Conservation (phyloP, 2,329 filamentous ascomycete species). For the Ophiocordyceps polyrhachis-furcata region DNA sequence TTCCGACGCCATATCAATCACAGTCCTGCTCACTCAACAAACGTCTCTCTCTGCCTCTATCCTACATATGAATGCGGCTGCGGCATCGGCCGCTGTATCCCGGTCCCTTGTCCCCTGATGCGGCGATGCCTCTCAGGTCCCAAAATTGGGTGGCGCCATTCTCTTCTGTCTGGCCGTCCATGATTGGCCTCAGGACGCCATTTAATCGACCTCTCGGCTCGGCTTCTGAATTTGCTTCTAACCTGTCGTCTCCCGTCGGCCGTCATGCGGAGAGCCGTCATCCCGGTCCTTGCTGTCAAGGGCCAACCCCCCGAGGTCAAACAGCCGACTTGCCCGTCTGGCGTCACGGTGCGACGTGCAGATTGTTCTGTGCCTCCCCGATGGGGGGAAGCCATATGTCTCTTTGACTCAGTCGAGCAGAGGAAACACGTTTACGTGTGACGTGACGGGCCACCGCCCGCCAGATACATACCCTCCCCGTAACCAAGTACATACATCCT, state of each 20-base stretch:
- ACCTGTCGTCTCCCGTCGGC: background rate
- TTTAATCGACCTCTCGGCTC: background rate
- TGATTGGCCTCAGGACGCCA: background rate
- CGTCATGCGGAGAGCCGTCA: slow-evolving; percentile 2
- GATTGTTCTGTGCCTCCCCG: background rate
- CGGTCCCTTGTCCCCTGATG: background rate
- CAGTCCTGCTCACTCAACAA: background rate
- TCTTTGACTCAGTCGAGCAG: background rate
- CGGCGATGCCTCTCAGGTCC: background rate
- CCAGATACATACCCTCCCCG: background rate
- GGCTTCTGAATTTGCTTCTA: slow-evolving; percentile 1
- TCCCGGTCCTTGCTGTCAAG: slow-evolving; percentile 1
- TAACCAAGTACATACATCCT: background rate
- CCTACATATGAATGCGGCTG: background rate
- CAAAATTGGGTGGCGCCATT: slow-evolving; percentile 1
- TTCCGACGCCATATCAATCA: background rate
- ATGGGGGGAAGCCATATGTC: background rate
- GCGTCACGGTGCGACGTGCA: background rate
- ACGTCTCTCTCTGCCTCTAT: background rate
- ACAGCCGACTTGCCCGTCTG: slow-evolving; percentile 1
- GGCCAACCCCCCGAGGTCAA: slow-evolving; percentile 1
- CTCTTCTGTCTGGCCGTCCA: background rate
- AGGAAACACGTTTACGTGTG: slow-evolving; percentile 1
- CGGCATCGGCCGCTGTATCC: background rate
- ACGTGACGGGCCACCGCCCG: background rate